These are phyloP conservation scores for Elsinoe australis DNA, from an alignment of 2,329 filamentous ascomycete genomes.

Conservation along the genomic window DNA sequence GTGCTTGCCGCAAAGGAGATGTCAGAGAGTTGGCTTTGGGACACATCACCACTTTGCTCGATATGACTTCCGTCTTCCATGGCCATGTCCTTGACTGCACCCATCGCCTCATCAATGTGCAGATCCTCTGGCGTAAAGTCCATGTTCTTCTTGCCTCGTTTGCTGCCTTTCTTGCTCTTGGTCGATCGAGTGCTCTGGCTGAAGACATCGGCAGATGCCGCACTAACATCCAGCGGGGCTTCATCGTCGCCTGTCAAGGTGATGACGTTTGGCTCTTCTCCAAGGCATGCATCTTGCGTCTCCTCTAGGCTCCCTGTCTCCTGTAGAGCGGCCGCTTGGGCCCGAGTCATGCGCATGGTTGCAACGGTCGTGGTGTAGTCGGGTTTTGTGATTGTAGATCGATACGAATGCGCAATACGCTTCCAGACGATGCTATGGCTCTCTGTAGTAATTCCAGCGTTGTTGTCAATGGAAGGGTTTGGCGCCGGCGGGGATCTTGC, in stretches of 20 bases:
- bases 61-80: neutral
- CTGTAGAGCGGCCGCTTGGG: conserved; percentile 34
- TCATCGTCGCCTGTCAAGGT: neutral
- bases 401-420: too few relatives aligned
- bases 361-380: neutral
- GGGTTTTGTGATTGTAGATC: neutral
- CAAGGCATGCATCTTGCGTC: conserved; percentile 23
- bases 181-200: conserved; percentile 22
- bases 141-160: conserved; percentile 26
- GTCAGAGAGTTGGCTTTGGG: neutral
- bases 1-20: neutral
- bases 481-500: neutral
- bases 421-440: too few relatives aligned
- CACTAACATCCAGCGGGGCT: neutral
- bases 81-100: conserved; percentile 5
- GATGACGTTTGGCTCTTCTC: conserved; percentile 23
- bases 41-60: conserved; percentile 1
- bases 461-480: too few relatives aligned
- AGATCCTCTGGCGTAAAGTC: conserved; percentile 22
- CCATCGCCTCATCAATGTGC: conserved; percentile 19
- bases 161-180: conserved; percentile 30
- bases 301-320: conserved; percentile 21
- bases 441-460: too few relatives aligned
- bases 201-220: neutral
- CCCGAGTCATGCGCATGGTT: conserved; percentile 39